Evolutionary conservation across 768 basidiomycete species (phyloP).

Genomic region (Xanthoconium stramineum): DNA sequence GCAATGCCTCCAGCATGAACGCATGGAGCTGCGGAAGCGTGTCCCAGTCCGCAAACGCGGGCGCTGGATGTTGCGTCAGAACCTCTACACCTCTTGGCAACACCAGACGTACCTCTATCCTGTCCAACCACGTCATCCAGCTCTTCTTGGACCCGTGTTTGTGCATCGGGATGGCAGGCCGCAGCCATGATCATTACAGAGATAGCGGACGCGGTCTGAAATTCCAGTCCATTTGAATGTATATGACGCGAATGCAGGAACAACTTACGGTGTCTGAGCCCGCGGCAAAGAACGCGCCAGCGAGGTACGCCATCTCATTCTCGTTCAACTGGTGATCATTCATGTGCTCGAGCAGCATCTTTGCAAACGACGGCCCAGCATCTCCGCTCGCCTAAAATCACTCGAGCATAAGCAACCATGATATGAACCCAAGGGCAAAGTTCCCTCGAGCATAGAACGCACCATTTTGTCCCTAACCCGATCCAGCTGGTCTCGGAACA

Average conservation of each 20-base stretch:
- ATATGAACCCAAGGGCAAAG: not conserved
- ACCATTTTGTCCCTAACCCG: slow-evolving; percentile 8
- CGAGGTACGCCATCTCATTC: slow-evolving; percentile 56
- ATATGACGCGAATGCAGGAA: not conserved
- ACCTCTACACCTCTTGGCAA: not conserved
- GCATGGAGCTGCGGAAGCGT: slow-evolving; percentile 33
- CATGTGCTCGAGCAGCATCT: slow-evolving; percentile 50
- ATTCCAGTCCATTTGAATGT: not conserved
- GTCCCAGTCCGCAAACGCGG: slow-evolving; percentile 33
- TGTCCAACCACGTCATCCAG: slow-evolving; percentile 47
- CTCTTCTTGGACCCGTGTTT: slow-evolving; percentile 47
- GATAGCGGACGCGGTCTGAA: slow-evolving; percentile 47
- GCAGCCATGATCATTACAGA: slow-evolving; percentile 46
- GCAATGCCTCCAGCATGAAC: slow-evolving; percentile 33
- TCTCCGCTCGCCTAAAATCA: slow-evolving; percentile 4
- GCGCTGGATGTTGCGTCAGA: slow-evolving; percentile 20
- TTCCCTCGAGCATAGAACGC: not conserved
- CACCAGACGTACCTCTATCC: slow-evolving; percentile 17
- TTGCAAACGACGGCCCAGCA: slow-evolving; percentile 38
- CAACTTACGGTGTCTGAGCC: slow-evolving; percentile 48
- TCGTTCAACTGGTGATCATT: slow-evolving; percentile 45
- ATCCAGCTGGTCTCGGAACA: slow-evolving; percentile 47
- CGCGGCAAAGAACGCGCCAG: slow-evolving; percentile 57
- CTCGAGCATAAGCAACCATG: not conserved
- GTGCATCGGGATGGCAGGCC: slow-evolving; percentile 47